phyloP scores from a whole-genome alignment of 2,329 filamentous ascomycete genomes.

The Epichloe bromicola region DNA sequence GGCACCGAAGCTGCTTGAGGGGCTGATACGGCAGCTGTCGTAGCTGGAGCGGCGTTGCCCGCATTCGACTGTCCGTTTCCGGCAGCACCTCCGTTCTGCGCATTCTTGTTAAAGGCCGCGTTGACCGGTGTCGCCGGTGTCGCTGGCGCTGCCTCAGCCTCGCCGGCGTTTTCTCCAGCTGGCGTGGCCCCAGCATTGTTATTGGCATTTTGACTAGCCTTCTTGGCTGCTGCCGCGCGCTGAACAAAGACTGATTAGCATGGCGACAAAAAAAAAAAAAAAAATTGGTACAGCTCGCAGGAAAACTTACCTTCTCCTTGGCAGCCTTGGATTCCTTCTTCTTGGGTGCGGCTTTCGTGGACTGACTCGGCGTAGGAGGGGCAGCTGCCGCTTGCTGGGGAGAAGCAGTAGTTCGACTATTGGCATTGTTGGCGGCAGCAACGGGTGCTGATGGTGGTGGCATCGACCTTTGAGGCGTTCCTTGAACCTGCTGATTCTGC shows the following conservation, averaged over 20 bases:
- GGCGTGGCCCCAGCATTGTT: conserved; percentile 35
- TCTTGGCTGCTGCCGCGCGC: conserved; percentile 46
- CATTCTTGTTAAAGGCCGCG: conserved; percentile 29
- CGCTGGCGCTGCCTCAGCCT: conserved; percentile 48
- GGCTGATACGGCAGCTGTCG: conserved; percentile 14
- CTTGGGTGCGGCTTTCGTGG: conserved; percentile 61
- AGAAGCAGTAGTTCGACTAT: conserved; percentile 44
- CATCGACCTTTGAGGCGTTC: conserved; percentile 59
- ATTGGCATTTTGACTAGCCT: conserved; percentile 41
- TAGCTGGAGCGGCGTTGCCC: conserved; percentile 4
- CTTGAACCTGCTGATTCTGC: conserved; percentile 38
- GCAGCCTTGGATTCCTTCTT: conserved; percentile 59
- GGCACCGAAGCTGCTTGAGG: conserved; percentile 19
- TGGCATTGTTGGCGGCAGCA: conserved; percentile 32
- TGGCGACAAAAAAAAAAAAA: background rate
- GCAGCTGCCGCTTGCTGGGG: conserved; percentile 52
- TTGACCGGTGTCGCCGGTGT: conserved; percentile 52
- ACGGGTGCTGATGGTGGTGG: conserved; percentile 51
- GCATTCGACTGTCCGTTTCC: conserved; percentile 16
- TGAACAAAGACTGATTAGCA: conserved; percentile 4
- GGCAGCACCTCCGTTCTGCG: conserved; percentile 15
- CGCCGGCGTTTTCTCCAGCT: conserved; percentile 39
- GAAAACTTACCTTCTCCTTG: conserved; percentile 50
- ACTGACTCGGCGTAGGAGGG: conserved; percentile 64
- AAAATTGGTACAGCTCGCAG: background rate